Evolutionary conservation across 768 basidiomycete species (phyloP).

Genomic region (Boletus barrowsii): DNA sequence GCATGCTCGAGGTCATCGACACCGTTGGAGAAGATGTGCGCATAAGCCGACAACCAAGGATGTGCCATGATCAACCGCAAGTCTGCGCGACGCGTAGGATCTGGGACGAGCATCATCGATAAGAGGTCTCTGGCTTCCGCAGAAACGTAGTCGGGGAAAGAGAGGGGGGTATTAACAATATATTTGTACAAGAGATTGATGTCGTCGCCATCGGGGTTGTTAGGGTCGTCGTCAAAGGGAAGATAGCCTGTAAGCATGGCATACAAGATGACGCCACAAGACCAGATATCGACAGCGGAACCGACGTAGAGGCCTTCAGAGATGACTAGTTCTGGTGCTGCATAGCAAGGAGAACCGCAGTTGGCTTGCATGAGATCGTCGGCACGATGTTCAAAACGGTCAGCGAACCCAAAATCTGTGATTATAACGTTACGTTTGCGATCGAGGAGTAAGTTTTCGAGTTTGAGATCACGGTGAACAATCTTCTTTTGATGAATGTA

Average conservation of each 20-base stretch:
- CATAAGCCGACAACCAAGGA: conserved; percentile 67
- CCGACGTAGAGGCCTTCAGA: conserved; percentile 96
- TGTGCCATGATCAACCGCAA: conserved; percentile 82
- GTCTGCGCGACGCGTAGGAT: conserved; percentile 76
- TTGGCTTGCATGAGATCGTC: conserved; percentile 99
- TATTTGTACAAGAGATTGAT: conserved; percentile 99
- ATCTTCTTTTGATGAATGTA: conserved; percentile 99
- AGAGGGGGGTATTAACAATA: conserved; percentile 94
- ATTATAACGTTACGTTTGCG: conserved; percentile 98
- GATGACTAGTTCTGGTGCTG: conserved; percentile 96
- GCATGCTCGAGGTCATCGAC: conserved; percentile 77
- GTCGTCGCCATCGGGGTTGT: conserved; percentile 98
- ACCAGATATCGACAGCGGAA: conserved; percentile 97
- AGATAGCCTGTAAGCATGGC: conserved; percentile 97
- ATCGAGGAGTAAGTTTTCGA: conserved; percentile 96
- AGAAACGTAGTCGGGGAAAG: conserved; percentile 96
- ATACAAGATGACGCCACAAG: conserved; percentile 92
- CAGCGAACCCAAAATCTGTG: conserved; percentile 99
- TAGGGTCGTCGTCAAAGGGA: conserved; percentile 99
- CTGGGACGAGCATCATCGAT: conserved; percentile 90
- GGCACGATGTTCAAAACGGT: conserved; percentile 87
- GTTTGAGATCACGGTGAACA: conserved; percentile 97
- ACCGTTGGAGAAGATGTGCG: conserved; percentile 53
- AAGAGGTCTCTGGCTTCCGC: conserved; percentile 79
- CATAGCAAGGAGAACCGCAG: conserved; percentile 97